Base-by-base conservation (phyloP, 257 asterid species). In the Solanum acaule region DNA sequence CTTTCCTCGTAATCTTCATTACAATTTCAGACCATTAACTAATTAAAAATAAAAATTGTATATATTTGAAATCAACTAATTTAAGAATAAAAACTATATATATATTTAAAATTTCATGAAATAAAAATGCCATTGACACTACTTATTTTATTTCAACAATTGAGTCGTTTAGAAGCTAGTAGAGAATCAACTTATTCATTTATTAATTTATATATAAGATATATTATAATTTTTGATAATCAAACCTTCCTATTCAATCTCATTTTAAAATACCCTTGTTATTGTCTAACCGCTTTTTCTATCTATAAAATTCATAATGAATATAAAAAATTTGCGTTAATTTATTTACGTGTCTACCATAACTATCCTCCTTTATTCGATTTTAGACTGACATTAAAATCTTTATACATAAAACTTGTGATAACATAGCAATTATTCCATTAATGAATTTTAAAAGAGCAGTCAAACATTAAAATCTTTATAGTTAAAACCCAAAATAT, bases 231-330 rank as follows among this genome's bases (percentile, higher is more conserved):
- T 59, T 20, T 59, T 59, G 12, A 20, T 20, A n/a, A n/a, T 65
- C 1, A n/a, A 65, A 65, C 16, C 0, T n/a, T n/a, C 3, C 1
- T 1, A 63, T 2, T 4, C 8, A n/a, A 63, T 0, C 16, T 10
- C 3, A 63, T 63, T 63, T 4, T n/a, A n/a, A 63, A n/a, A 63
- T 63, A n/a, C 1, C 7, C 3, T 63, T 23, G 16, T 63, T 63
- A 4, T 22, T n/a, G 33, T 3, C 29, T n/a, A 4, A n/a, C 15
- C 15, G 6, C 2, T 63, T 2, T 63, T 63, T n/a, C 14, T 63
- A 63, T 10, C 8, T 63, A 10, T 10, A 63, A 10, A 56, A n/a
- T n/a, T n/a, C 15, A 63, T 63, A 1, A 10, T 11, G 8, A 63
- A 4, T 10, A 4, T 5, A n/a, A 2, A 23, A 10, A 2, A 0